Evolutionary conservation across 352 stramenopile genomes (phyloP), one percentile per base, ranked within the genome.

Genomic region (Phytophthora podocarpi): DNA sequence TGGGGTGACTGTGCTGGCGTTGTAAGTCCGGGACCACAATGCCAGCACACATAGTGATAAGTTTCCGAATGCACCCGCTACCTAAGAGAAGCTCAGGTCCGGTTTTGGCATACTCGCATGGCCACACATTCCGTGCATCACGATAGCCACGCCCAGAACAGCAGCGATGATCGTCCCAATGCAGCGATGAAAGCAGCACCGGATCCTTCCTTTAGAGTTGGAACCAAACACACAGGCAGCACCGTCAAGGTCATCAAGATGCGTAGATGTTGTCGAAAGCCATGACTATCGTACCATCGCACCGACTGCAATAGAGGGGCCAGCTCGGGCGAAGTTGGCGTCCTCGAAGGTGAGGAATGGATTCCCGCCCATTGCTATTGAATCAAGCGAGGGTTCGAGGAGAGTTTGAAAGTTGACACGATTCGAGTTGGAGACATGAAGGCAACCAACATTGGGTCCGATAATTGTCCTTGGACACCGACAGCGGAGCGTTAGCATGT

Each of bases 231-330:
- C 23, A 55, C 35, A 42, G 67, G 67, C 18, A 75, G 31, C n/a
- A 74, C 45, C 23, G 42, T 83, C 81, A 11, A 85, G 72, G 2
- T 37, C 48, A 16, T 64, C 45, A 1, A 81, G 57, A 9, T 82
- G 46, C 55, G 28, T 64, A 58, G 45, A 64, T 64, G 46, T 64
- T 64, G 21, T 45, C 46, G 28, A 64, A 58, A 1, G 55, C 55
- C 55, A 64, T 64, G 36, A 64, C n/a, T n/a, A n/a, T n/a, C n/a
- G 58, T 3, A 46, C 55, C 55, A 64, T 64, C n/a, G 55, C 55
- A 28, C 50, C 45, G 45, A 64, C 58, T 15, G 55, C 55, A 20
- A 58, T 45, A 31, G 5, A 35, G 16, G 55, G 55, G n/a, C 53
- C 53, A 60, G 52, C 52, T 6, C 51, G 51, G 2, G 51, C 51